Evolutionary conservation across 2,329 filamentous ascomycete species (phyloP).

Genomic region (Aspergillus fijiensis): DNA sequence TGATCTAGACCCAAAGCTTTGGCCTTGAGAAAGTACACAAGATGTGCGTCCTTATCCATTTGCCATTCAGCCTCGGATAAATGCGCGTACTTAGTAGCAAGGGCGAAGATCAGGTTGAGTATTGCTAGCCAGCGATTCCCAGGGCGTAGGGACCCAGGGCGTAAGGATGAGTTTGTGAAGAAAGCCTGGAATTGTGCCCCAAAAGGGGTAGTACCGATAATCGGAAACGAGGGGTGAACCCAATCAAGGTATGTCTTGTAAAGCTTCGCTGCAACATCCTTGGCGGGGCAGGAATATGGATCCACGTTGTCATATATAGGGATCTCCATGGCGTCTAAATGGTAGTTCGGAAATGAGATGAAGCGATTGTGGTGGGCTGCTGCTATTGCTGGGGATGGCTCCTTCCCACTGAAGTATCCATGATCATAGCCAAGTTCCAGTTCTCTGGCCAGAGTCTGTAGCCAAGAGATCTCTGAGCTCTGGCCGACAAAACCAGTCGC

Average conservation of each 20-base stretch:
- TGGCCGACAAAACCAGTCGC: slow-evolving; percentile 46
- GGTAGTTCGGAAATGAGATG: slow-evolving; percentile 37
- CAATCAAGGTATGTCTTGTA: slow-evolving; percentile 43
- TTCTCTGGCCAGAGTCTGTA: slow-evolving; percentile 40
- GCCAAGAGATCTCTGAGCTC: slow-evolving; percentile 48
- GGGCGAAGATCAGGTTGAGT: slow-evolving; percentile 47
- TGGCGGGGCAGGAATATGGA: slow-evolving; percentile 37
- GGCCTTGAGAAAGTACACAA: slow-evolving; percentile 44
- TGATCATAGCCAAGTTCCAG: slow-evolving; percentile 28
- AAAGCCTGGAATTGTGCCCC: slow-evolving; percentile 44
- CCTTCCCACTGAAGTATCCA: slow-evolving; percentile 19
- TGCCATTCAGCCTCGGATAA: slow-evolving; percentile 39
- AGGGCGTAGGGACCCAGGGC: slow-evolving; percentile 38
- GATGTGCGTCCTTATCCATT: slow-evolving; percentile 39
- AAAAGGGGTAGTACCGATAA: slow-evolving; percentile 44
- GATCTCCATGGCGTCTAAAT: slow-evolving; percentile 44
- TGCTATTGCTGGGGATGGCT: slow-evolving; percentile 26
- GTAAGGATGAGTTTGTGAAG: slow-evolving; percentile 33
- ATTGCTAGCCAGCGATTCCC: slow-evolving; percentile 46
- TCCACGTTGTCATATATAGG: slow-evolving; percentile 36
- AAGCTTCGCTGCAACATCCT: slow-evolving; percentile 39
- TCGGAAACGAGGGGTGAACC: slow-evolving; percentile 48
- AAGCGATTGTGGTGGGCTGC: slow-evolving; percentile 25
- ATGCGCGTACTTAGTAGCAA: slow-evolving; percentile 42
- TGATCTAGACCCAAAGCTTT: slow-evolving; percentile 39